Percentiles rank a stretch among this genome's conserved stretches.
Evolutionary conservation across 345 rosid species (phyloP).

Genomic region (Hibiscus mutabilis): DNA sequence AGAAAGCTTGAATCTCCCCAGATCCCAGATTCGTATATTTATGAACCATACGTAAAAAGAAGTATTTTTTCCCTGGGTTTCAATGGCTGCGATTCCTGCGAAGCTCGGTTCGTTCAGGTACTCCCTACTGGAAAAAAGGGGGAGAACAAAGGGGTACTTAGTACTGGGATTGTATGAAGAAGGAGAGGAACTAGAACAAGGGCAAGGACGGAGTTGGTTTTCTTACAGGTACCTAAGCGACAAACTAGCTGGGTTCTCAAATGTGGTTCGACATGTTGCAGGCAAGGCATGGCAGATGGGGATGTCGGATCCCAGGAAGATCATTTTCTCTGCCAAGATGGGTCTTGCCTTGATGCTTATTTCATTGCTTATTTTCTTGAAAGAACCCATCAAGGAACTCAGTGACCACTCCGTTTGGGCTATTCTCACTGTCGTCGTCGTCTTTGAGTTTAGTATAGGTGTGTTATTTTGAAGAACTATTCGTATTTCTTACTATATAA

Average conservation of each 20-base stretch:
- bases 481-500: not conserved
- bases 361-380: slow-evolving; percentile 58
- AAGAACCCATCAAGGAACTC: slow-evolving; percentile 50
- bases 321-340: slow-evolving; percentile 80
- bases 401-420: slow-evolving; percentile 84
- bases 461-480: no score
- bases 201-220: slow-evolving; percentile 19
- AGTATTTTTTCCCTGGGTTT: not conserved
- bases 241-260: slow-evolving; percentile 21
- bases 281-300: slow-evolving; percentile 62
- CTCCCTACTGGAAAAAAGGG: slow-evolving; percentile 31
- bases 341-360: slow-evolving; percentile 67
- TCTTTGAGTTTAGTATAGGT: slow-evolving; percentile 94
- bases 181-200: slow-evolving; percentile 5
- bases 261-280: slow-evolving; percentile 31
- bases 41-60: no score
- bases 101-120: slow-evolving; percentile 44
- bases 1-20: not conserved
- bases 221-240: slow-evolving; percentile 26
- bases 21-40: not conserved
- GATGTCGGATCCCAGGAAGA: slow-evolving; percentile 71
- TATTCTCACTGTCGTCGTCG: slow-evolving; percentile 81
- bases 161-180: slow-evolving; percentile 32
- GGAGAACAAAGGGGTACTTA: slow-evolving; percentile 36
- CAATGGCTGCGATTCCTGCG: slow-evolving; percentile 52